Percentiles rank a stretch among this genome's conserved stretches.
Evolutionary conservation across 495 filamentous ascomycete genomes (phyloP).

Genomic region (Sabuloglossum arenarium): DNA sequence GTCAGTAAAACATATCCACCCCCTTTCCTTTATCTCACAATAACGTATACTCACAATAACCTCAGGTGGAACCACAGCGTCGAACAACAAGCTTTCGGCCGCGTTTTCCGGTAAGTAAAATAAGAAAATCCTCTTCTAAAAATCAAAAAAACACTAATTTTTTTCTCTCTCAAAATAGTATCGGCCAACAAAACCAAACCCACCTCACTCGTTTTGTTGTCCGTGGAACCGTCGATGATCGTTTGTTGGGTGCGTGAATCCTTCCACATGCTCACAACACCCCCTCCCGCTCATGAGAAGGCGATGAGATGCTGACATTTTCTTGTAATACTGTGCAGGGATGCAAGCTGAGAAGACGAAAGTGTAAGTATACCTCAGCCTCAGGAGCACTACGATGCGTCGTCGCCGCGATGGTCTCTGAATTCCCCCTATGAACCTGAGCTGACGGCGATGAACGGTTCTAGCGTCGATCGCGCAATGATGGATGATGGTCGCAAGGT

Average conservation of each 20-base stretch:
- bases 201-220: conserved; percentile 2
- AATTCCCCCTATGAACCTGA: no score
- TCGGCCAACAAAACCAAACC: conserved; percentile 6
- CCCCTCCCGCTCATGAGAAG: no score
- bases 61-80: conserved; percentile 4
- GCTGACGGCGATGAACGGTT: no score
- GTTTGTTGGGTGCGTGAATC: conserved; percentile 1
- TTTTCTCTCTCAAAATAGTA: neutral
- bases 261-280: no score
- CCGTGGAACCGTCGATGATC: conserved; percentile 3
- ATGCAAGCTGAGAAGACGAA: conserved; percentile 3
- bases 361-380: neutral
- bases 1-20: neutral
- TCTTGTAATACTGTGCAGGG: neutral
- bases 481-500: neutral
- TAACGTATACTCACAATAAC: neutral
- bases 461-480: conserved; percentile 1
- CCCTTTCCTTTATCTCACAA: no score
- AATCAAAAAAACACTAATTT: neutral
- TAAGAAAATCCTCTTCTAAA: neutral
- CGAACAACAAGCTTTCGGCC: conserved; percentile 6
- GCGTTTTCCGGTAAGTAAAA: conserved; percentile 5
- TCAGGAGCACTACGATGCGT: neutral
- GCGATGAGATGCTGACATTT: neutral
- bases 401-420: no score